Base-by-base conservation (phyloP, 2,329 filamentous ascomycete species). In the Cephalotrichum gorgonifer region DNA sequence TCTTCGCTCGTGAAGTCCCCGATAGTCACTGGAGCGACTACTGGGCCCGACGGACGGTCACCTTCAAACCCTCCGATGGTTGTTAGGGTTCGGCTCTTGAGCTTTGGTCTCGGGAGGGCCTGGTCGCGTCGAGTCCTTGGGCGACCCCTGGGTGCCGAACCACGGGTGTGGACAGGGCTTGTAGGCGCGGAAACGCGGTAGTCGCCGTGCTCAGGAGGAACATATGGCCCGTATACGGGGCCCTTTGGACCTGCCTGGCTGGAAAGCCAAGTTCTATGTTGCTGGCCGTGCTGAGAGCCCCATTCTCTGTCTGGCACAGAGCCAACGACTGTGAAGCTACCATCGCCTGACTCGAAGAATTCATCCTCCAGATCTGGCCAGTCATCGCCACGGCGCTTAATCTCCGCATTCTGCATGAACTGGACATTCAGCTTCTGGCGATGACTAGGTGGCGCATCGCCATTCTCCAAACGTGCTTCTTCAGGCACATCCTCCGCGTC, bases 251-350 rank as follows among this genome's bases (percentile, higher is more conserved):
- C 28, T 3, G 6, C 27, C 15, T 23, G 35, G 39, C 28, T 43
- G 3, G 47, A 43, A 5, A 27, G 7, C 17, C 42, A 43, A 12
- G 39, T 35, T 15, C 17, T 48, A 1, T 22, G 47, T 23, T 43
- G 47, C 25, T 39, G 47, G 27, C 27, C 23, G 26, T 48, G 22
- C 25, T 17, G 46, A 27, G 39, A 20, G 44, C 22, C 27, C 8
- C 9, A 15, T 20, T 43, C 47, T 14, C 54, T 54, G 47, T 62
- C 58, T n/a, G 72, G 71, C 61, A 71, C 65, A 66, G 64, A 71
- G 7, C 71, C 72, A 2, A 62, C 54, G 52, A 73, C 55, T 0
- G 67, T 65, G 52, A 73, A 68, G 52, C 70, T 74, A 17, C 54
- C 52, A 28, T 60, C 60, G 20, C 62, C 52, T 9, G 56, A 51